Conservation (phyloP, 805 yeast species). For the Metschnikowia dekortorum region DNA sequence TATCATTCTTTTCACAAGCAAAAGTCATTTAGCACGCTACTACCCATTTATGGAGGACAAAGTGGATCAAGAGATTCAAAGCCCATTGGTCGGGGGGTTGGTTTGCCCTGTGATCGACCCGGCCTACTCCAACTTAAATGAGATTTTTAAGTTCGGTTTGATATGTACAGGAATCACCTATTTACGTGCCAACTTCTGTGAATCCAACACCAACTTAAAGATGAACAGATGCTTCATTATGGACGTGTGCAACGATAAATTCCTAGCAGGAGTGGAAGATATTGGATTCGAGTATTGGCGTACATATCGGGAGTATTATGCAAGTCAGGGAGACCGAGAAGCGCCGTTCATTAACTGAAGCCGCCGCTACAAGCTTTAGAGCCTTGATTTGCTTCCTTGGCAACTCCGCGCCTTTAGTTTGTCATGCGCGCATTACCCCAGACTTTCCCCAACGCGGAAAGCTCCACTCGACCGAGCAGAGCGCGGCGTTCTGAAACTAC, state of each 20-base stretch:
- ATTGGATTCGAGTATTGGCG: constrained; percentile 42
- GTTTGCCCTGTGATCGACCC: constrained; percentile 53
- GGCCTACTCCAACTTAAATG: constrained; percentile 47
- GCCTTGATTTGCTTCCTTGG: not conserved
- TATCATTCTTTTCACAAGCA: constrained; percentile 44
- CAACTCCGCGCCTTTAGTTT: not conserved
- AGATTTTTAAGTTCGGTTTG: constrained; percentile 52
- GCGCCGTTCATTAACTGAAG: not conserved
- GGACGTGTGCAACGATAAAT: constrained; percentile 34
- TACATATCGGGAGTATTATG: constrained; percentile 33
- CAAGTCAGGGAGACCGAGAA: constrained; percentile 12
- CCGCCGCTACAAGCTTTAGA: not conserved
- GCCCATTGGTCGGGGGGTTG: constrained; percentile 42
- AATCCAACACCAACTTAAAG: constrained; percentile 16
- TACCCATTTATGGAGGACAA: constrained; percentile 51
- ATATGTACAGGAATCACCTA: constrained; percentile 41
- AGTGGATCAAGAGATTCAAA: constrained; percentile 11
- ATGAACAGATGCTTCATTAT: constrained; percentile 35
- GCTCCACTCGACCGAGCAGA: constrained; percentile 11
- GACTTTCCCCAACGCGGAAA: constrained; percentile 13
- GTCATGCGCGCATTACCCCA: constrained; percentile 20
- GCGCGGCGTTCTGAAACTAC: not conserved
- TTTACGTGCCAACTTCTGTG: constrained; percentile 22
- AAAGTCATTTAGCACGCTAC: constrained; percentile 41
- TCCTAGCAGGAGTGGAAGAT: constrained; percentile 34